These are phyloP conservation scores for Leucosporidium scottii DNA, from an alignment of 768 basidiomycete species.

Conservation along the genomic window DNA sequence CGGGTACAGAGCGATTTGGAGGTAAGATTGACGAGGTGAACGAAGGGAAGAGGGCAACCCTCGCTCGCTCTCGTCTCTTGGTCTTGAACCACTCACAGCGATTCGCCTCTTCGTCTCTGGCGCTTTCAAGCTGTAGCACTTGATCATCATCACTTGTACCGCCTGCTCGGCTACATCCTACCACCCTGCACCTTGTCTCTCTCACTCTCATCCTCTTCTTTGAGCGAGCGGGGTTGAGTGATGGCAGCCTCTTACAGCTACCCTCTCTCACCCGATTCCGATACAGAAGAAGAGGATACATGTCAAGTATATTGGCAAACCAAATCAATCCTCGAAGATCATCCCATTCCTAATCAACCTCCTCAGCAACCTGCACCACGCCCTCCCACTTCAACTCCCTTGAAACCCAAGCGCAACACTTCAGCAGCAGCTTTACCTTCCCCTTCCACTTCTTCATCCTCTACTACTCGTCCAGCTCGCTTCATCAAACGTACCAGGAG, in stretches of 20 bases:
- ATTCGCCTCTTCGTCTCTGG: no score
- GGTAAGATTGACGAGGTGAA: background rate
- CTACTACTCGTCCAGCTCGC: no score
- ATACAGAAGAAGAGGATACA: conserved; percentile 10
- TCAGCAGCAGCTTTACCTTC: background rate
- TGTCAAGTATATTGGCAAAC: conserved; percentile 14
- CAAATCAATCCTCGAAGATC: background rate
- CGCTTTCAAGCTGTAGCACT: no score
- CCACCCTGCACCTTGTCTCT: background rate
- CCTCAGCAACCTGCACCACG: background rate
- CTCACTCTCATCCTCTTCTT: background rate
- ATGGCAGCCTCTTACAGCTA: background rate
- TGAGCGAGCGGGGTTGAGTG: background rate
- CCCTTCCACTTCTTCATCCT: background rate
- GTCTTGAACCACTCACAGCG: background rate
- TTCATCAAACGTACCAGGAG: no score
- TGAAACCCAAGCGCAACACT: conserved; percentile 11
- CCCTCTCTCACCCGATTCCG: background rate
- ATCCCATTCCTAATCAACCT: no score
- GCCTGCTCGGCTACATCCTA: background rate
- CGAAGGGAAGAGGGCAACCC: background rate
- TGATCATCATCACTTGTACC: background rate
- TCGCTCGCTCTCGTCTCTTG: background rate
- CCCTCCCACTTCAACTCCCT: background rate
- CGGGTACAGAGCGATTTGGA: background rate